Percentiles rank a stretch among this genome's conserved stretches.
Evolutionary conservation across 345 rosid species (phyloP).

Genomic region (Linum lewisii): DNA sequence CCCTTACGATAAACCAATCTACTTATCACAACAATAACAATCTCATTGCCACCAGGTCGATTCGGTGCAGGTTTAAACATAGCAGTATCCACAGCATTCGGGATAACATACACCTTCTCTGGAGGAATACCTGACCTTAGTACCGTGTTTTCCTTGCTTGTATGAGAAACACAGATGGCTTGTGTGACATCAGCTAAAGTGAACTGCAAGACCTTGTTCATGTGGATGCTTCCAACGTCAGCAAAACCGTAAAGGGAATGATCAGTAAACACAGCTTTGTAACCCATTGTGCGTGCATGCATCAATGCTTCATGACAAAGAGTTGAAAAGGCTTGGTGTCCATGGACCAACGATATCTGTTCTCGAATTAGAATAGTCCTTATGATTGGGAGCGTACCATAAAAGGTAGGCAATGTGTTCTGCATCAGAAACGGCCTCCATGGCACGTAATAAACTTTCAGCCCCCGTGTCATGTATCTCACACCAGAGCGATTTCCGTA

Average conservation of each 20-base stretch:
- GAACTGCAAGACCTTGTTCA: constrained; percentile 93
- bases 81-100: constrained; percentile 98
- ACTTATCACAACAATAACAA: constrained; percentile 83
- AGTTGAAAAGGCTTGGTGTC: constrained; percentile 97
- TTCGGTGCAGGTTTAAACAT: constrained; percentile 77
- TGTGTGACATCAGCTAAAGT: constrained; percentile 91
- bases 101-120: constrained; percentile 73
- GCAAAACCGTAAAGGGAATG: constrained; percentile 91
- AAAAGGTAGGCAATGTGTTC: constrained; percentile 69
- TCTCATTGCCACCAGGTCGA: constrained; percentile 44
- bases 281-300: constrained; percentile 92
- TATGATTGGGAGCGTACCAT: constrained; percentile 71
- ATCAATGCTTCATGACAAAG: constrained; percentile 91
- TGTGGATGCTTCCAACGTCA: constrained; percentile 92
- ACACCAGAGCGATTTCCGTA: constrained; percentile 85
- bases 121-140: constrained; percentile 81
- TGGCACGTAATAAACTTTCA: constrained; percentile 86
- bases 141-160: constrained; percentile 94
- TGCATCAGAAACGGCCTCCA: constrained; percentile 86
- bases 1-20: constrained; percentile 94
- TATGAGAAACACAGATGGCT: constrained; percentile 94
- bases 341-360: constrained; percentile 75
- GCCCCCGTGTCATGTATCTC: constrained; percentile 80
- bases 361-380: constrained; percentile 76
- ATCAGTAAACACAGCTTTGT: constrained; percentile 84